A percentile compares a stretch with the other conserved stretches of the same genome.
Evolutionary conservation across 148 eudicot species (phyloP).

Genomic region (Rhododendron molle): DNA sequence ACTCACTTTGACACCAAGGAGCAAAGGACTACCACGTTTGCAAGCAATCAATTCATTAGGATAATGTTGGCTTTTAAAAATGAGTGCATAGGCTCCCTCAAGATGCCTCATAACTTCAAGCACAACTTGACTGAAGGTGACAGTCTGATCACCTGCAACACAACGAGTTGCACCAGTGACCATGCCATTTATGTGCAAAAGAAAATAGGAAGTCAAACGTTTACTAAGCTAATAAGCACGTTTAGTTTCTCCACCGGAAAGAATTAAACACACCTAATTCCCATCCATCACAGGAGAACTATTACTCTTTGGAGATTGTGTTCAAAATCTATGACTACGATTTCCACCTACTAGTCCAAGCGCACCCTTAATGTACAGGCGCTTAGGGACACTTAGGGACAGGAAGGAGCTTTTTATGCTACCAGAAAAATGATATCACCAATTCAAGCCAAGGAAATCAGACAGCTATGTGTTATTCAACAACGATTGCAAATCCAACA

Average conservation of each 20-base stretch:
- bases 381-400: not conserved
- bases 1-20: conserved; percentile 95
- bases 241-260: not conserved
- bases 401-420: not conserved
- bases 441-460: not conserved
- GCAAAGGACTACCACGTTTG: conserved; percentile 96
- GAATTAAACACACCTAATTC: not conserved
- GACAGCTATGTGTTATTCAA: too few relatives aligned
- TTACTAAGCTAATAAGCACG: not conserved
- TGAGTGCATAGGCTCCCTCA: conserved; percentile 98
- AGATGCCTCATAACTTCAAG: conserved; percentile 99
- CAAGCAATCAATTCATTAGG: conserved; percentile 98
- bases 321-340: not conserved
- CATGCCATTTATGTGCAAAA: not conserved
- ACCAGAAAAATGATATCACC: not conserved
- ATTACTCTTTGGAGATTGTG: not conserved
- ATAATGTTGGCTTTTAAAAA: conserved; percentile 89
- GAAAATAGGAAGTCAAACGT: not conserved
- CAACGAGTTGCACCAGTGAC: conserved; percentile 9
- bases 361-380: not conserved
- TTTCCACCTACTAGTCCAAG: not conserved
- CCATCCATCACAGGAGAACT: not conserved
- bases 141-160: conserved; percentile 64
- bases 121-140: conserved; percentile 87
- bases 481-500: not conserved